Percentiles rank a stretch among this genome's conserved stretches.
phyloP scores from a whole-genome alignment of 108 stramenopile genomes.

The Phaeodactylum tricornutum region DNA sequence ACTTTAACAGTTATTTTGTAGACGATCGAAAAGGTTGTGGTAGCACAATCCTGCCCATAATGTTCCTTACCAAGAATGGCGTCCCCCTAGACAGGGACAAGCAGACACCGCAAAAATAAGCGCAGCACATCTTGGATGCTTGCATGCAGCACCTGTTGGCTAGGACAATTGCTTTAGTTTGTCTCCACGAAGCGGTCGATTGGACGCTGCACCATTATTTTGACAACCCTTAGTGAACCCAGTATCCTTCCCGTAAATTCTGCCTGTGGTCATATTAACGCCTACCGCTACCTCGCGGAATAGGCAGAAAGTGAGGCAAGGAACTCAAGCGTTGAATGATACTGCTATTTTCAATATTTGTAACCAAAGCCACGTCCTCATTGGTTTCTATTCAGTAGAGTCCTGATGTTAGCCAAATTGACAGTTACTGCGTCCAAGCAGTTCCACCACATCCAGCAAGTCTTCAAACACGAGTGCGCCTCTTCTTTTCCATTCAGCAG shows the following conservation, averaged over 20 bases:
- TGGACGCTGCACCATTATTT: slow-evolving; percentile 31
- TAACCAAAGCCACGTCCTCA: too few species aligned
- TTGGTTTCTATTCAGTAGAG: too few species aligned
- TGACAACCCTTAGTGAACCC: slow-evolving; percentile 37
- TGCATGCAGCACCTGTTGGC: slow-evolving; percentile 33
- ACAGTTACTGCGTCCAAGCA: slow-evolving; percentile 31
- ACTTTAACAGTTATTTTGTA: slow-evolving; percentile 30
- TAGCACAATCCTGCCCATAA: neutral
- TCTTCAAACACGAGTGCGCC: slow-evolving; percentile 55
- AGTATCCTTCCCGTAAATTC: neutral
- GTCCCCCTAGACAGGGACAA: slow-evolving; percentile 36
- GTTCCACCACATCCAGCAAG: slow-evolving; percentile 65
- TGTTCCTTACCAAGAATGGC: slow-evolving; percentile 31
- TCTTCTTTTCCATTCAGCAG: slow-evolving; percentile 43
- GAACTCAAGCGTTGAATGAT: too few species aligned
- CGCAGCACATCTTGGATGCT: slow-evolving; percentile 25
- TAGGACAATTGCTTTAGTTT: slow-evolving; percentile 34
- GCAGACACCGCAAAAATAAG: slow-evolving; percentile 37
- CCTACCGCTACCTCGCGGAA: too few species aligned
- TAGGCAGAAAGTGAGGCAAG: too few species aligned
- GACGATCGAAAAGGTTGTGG: slow-evolving; percentile 5
- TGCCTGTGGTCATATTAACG: too few species aligned
- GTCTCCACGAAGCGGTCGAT: slow-evolving; percentile 47
- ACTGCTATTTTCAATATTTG: too few species aligned
- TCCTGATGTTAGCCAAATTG: slow-evolving; percentile 25